phyloP scores from a whole-genome alignment of 1,284 basidiomycete genomes.

The Apiotrichum brassicae region DNA sequence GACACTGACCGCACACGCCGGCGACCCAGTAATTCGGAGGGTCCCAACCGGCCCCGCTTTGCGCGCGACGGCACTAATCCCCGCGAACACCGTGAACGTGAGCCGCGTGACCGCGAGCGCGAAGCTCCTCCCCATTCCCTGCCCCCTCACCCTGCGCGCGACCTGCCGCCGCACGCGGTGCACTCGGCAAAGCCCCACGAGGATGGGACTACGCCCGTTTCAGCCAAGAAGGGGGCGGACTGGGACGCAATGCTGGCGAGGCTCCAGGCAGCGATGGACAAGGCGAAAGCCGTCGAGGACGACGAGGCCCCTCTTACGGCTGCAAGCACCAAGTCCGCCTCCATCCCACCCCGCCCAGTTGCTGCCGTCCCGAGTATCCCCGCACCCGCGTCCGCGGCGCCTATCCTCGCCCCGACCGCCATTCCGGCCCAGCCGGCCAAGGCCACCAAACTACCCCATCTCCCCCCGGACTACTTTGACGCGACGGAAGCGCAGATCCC shows the following conservation, averaged over 20 bases:
- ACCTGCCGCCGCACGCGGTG: background rate
- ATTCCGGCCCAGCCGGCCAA: background rate
- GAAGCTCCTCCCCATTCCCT: slow-evolving; percentile 8
- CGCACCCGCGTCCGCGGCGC: background rate
- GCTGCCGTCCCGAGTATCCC: too few relatives aligned
- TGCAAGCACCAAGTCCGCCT: background rate
- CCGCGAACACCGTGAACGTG: background rate
- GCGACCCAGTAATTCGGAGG: background rate
- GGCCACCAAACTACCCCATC: slow-evolving; percentile 10
- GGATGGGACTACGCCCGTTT: slow-evolving; percentile 5
- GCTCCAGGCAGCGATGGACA: slow-evolving; percentile 70
- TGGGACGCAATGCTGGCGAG: slow-evolving; percentile 79
- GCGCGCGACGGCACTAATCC: background rate
- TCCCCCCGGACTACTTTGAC: slow-evolving; percentile 32
- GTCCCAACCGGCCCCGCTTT: background rate
- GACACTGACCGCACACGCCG: background rate
- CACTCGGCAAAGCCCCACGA: background rate
- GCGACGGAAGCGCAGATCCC: slow-evolving; percentile 38
- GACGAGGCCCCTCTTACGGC: background rate
- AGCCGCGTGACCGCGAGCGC: background rate
- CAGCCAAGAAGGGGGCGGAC: slow-evolving; percentile 54
- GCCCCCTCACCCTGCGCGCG: background rate
- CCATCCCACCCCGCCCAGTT: background rate
- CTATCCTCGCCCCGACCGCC: background rate
- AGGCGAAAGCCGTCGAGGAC: slow-evolving; percentile 52